Percentiles rank a stretch among this genome's conserved stretches.
Evolutionary conservation across 768 basidiomycete genomes (phyloP).

Genomic region (Sarcodon aspratus): DNA sequence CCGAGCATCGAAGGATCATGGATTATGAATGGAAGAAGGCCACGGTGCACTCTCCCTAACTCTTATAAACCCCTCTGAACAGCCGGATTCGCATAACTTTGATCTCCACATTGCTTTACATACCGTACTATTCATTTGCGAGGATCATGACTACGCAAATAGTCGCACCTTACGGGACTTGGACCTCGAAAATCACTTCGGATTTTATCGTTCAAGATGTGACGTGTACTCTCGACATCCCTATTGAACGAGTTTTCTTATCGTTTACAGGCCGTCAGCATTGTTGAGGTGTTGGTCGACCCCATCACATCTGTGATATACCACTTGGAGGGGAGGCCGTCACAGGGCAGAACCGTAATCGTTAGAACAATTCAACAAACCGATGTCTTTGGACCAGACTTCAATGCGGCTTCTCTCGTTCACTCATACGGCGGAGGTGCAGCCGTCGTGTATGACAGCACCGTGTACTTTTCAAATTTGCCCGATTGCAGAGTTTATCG

Average conservation of each 20-base stretch:
- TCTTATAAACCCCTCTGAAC: too few relatives aligned
- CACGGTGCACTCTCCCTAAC: too few relatives aligned
- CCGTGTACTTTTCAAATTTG: conserved; percentile 49
- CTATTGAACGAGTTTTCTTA: neutral
- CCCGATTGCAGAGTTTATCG: conserved; percentile 42
- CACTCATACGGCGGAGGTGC: conserved; percentile 63
- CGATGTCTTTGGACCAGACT: conserved; percentile 44
- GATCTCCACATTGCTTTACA: too few relatives aligned
- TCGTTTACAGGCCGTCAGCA: conserved; percentile 14
- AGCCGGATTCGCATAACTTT: too few relatives aligned
- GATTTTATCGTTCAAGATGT: conserved; percentile 38
- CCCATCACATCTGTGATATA: conserved; percentile 32
- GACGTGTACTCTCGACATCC: neutral
- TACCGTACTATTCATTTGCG: too few relatives aligned
- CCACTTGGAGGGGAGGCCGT: conserved; percentile 49
- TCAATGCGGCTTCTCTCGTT: conserved; percentile 46
- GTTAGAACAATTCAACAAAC: conserved; percentile 34
- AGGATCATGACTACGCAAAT: conserved; percentile 7
- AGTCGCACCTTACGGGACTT: conserved; percentile 47
- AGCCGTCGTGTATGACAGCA: conserved; percentile 36
- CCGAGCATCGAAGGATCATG: too few relatives aligned
- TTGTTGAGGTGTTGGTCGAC: conserved; percentile 43
- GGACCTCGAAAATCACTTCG: conserved; percentile 48
- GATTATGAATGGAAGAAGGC: too few relatives aligned
- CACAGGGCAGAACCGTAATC: conserved; percentile 41